Percentiles rank a stretch among this genome's conserved stretches.
These are phyloP conservation scores for Termitomyces sp. DNA, from an alignment of 768 basidiomycete genomes.

Conservation along the genomic window DNA sequence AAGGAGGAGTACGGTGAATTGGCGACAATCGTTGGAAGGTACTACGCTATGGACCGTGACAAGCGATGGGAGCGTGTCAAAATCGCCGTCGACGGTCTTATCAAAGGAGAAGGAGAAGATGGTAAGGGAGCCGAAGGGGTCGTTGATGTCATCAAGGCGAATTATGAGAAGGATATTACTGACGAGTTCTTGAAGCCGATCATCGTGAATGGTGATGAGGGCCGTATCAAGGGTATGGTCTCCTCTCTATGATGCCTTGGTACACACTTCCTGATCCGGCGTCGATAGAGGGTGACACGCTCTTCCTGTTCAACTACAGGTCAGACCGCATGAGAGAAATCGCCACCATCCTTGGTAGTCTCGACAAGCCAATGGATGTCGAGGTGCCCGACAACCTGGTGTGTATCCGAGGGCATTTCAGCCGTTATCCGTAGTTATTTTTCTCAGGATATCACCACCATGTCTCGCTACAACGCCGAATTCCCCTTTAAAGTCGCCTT, in stretches of 20 bases:
- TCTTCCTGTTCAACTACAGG: slow-evolving; percentile 98
- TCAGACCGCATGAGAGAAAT: slow-evolving; percentile 97
- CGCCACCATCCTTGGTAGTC: slow-evolving; percentile 71
- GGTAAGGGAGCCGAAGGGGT: slow-evolving; percentile 45
- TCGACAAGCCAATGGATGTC: slow-evolving; percentile 83
- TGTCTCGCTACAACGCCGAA: slow-evolving; percentile 90
- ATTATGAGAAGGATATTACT: slow-evolving; percentile 82
- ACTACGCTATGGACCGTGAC: slow-evolving; percentile 97
- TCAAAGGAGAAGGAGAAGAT: slow-evolving; percentile 62
- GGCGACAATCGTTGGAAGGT: slow-evolving; percentile 83
- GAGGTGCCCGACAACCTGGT: slow-evolving; percentile 79
- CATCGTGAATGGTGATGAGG: slow-evolving; percentile 76
- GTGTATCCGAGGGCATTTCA: slow-evolving; percentile 20
- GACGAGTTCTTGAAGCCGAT: slow-evolving; percentile 97
- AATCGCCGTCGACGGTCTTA: slow-evolving; percentile 82
- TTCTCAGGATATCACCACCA: slow-evolving; percentile 77
- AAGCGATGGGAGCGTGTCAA: slow-evolving; percentile 96
- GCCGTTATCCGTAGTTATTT: neutral
- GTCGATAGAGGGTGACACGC: slow-evolving; percentile 69
- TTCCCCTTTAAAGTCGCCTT: slow-evolving; percentile 90
- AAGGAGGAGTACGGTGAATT: slow-evolving; percentile 79
- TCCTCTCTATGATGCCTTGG: slow-evolving; percentile 4
- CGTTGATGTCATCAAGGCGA: slow-evolving; percentile 49
- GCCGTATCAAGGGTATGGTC: slow-evolving; percentile 71
- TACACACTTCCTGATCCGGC: neutral